Evolutionary conservation across 2,329 filamentous ascomycete genomes (phyloP).

Genomic region (Phaeosphaeria sp.): DNA sequence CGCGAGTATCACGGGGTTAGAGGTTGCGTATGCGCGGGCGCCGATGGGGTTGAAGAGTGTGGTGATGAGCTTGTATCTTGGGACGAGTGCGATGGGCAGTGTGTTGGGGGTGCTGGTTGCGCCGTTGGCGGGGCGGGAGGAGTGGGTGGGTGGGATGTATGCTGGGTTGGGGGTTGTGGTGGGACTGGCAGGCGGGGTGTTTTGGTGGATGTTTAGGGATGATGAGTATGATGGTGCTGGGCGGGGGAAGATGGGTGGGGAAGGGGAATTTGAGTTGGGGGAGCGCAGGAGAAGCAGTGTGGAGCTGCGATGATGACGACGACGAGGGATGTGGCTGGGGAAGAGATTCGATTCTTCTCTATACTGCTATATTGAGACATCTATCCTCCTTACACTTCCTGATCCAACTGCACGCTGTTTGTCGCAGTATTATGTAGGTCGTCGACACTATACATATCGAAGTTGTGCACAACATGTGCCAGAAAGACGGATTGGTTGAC

Average conservation of each 20-base stretch:
- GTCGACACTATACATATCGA: neutral
- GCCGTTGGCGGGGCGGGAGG: conserved; percentile 64
- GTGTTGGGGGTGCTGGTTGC: conserved; percentile 68
- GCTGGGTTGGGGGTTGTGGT: conserved; percentile 61
- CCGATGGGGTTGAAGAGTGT: conserved; percentile 57
- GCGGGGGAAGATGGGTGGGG: neutral
- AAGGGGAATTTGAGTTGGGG: conserved; percentile 4
- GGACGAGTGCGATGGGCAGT: conserved; percentile 65
- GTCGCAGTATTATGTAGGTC: no score
- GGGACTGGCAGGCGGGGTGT: conserved; percentile 58
- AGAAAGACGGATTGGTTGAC: neutral
- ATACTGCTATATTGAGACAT: no score
- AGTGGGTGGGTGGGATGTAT: conserved; percentile 72
- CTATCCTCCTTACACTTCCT: no score
- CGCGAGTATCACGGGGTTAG: conserved; percentile 55
- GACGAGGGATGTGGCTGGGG: no score
- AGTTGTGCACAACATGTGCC: neutral
- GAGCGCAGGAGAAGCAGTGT: no score
- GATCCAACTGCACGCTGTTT: no score
- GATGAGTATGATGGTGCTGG: neutral
- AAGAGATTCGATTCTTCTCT: no score
- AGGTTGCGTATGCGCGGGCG: conserved; percentile 56
- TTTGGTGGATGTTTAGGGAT: conserved; percentile 58
- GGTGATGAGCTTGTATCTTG: conserved; percentile 63
- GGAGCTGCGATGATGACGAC: no score